Evolutionary conservation across 192 early-diverging fungal species (phyloP).

Genomic region (Linderina pennispora): DNA sequence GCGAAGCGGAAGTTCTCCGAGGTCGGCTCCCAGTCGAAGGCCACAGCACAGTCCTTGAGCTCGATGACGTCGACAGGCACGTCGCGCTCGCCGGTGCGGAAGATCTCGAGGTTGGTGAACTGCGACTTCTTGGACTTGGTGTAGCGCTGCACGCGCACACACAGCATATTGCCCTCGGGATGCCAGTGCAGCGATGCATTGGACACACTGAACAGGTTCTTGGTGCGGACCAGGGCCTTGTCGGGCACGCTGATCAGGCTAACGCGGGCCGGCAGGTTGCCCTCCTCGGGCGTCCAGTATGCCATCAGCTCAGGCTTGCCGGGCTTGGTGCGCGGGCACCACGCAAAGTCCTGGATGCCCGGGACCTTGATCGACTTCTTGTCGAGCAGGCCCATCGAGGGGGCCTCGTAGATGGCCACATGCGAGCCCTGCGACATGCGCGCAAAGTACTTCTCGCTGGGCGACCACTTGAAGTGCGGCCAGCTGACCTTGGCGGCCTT

Average conservation of each 20-base stretch:
- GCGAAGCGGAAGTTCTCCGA: slow-evolving; percentile 75
- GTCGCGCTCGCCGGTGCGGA: slow-evolving; percentile 84
- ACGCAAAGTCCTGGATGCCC: slow-evolving; percentile 72
- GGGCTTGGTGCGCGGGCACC: slow-evolving; percentile 52
- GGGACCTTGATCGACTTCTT: slow-evolving; percentile 90
- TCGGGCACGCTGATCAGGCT: slow-evolving; percentile 78
- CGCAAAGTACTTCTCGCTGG: slow-evolving; percentile 91
- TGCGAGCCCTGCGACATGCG: slow-evolving; percentile 66
- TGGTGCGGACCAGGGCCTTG: slow-evolving; percentile 85
- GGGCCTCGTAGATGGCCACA: slow-evolving; percentile 90
- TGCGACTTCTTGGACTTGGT: slow-evolving; percentile 89
- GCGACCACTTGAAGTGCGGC: slow-evolving; percentile 96
- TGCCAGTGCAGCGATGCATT: slow-evolving; percentile 92
- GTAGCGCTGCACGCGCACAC: slow-evolving; percentile 86
- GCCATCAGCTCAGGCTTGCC: slow-evolving; percentile 61
- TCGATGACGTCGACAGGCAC: slow-evolving; percentile 97
- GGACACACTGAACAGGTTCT: slow-evolving; percentile 95
- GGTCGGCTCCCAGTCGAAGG: slow-evolving; percentile 95
- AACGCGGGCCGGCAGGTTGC: slow-evolving; percentile 96
- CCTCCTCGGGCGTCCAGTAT: slow-evolving; percentile 96
- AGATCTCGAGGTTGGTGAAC: slow-evolving; percentile 90
- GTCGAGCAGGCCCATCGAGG: slow-evolving; percentile 85
- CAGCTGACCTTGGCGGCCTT: slow-evolving; percentile 57
- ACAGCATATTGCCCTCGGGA: slow-evolving; percentile 78
- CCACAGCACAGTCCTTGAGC: slow-evolving; percentile 73